phyloP scores from a whole-genome alignment of 1,284 basidiomycete species.

The Earliella scabrosa region DNA sequence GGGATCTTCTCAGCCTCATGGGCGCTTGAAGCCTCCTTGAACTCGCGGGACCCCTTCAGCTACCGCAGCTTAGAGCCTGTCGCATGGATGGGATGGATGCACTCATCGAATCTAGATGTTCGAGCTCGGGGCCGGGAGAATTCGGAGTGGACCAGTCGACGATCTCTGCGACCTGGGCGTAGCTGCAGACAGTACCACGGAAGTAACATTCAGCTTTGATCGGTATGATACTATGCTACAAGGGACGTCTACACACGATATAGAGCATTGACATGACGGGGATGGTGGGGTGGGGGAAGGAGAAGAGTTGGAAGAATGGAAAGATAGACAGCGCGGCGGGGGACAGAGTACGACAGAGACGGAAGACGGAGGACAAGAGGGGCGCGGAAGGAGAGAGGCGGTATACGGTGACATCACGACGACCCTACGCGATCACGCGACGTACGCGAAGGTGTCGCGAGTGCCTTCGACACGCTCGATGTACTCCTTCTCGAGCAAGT shows the following conservation, averaged over 20 bases:
- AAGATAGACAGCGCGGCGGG: not conserved
- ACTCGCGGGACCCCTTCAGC: too few relatives aligned
- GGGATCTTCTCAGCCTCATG: too few relatives aligned
- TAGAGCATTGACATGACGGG: conserved; percentile 22
- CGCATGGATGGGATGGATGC: too few relatives aligned
- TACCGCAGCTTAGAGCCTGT: too few relatives aligned
- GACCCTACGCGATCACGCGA: conserved; percentile 48
- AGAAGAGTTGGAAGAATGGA: too few relatives aligned
- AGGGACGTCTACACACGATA: conserved; percentile 29
- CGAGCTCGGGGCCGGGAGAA: too few relatives aligned
- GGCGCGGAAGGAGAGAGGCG: not conserved
- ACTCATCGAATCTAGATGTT: too few relatives aligned
- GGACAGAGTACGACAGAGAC: not conserved
- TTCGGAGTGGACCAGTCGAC: too few relatives aligned
- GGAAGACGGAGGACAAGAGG: not conserved
- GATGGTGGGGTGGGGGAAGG: not conserved
- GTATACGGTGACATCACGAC: not conserved
- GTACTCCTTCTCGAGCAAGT: conserved; percentile 96
- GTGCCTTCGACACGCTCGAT: conserved; percentile 90
- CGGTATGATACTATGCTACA: conserved; percentile 31
- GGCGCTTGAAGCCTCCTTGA: too few relatives aligned
- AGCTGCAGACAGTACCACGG: not conserved
- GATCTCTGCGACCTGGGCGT: too few relatives aligned
- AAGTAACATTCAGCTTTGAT: not conserved
- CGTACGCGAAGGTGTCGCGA: conserved; percentile 79